Conservation (phyloP, 352 stramenopile species). For the Phytophthora fragariae region DNA sequence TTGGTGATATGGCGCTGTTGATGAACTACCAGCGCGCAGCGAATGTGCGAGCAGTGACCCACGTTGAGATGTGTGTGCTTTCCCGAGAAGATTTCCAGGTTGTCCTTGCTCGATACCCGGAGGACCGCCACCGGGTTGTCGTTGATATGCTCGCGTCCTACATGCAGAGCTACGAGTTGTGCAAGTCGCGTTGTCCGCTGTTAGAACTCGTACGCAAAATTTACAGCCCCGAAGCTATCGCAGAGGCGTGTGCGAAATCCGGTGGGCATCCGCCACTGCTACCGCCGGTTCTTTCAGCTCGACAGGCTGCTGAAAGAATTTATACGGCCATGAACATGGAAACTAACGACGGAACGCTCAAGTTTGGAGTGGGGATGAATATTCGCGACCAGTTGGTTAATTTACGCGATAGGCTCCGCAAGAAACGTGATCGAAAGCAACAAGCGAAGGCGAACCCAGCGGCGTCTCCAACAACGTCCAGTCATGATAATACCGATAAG, state of each 20-base stretch:
- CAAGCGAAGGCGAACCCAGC: background rate
- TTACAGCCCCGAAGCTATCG: conserved; percentile 34
- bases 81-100: conserved; percentile 47
- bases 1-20: conserved; percentile 63
- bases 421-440: conserved; percentile 14
- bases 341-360: conserved; percentile 30
- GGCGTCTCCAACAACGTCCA: background rate
- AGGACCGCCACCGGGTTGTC: conserved; percentile 39
- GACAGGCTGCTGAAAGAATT: conserved; percentile 32
- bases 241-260: conserved; percentile 24
- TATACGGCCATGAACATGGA: conserved; percentile 41
- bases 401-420: conserved; percentile 25
- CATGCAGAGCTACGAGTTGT: conserved; percentile 41
- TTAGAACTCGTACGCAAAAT: conserved; percentile 36
- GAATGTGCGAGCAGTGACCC: conserved; percentile 50
- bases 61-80: conserved; percentile 67
- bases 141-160: conserved; percentile 44
- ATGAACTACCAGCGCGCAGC: conserved; percentile 60
- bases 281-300: conserved; percentile 13
- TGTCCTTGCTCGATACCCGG: conserved; percentile 44
- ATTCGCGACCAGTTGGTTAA: conserved; percentile 31
- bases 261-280: background rate
- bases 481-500: background rate
- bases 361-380: conserved; percentile 38
- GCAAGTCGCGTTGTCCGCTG: conserved; percentile 29